Percentiles rank a stretch among this genome's conserved stretches.
Evolutionary conservation across 78 protist species (phyloP).

Genomic region (Mastigamoeba balamuthi): DNA sequence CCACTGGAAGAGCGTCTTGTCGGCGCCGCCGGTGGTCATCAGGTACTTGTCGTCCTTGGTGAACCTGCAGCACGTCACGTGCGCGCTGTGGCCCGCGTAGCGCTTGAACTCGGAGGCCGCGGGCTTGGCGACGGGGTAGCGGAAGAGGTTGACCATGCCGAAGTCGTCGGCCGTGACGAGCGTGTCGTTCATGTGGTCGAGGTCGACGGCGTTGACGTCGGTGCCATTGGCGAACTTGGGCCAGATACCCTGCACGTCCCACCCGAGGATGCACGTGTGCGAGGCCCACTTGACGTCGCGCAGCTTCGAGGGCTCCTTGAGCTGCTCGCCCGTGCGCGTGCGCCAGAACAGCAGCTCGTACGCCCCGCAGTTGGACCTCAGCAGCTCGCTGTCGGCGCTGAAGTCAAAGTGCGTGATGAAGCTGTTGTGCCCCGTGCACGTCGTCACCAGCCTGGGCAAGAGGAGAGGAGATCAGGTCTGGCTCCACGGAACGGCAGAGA

Average conservation of each 20-base stretch:
- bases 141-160: slow-evolving; percentile 33
- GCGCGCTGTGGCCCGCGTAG: slow-evolving; percentile 26
- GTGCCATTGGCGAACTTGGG: slow-evolving; percentile 3
- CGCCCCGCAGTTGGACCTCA: background rate
- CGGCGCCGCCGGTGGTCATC: slow-evolving; percentile 17
- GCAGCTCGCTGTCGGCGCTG: background rate
- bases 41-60: background rate
- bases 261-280: slow-evolving; percentile 19
- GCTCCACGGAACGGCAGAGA: too few relatives aligned
- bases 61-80: slow-evolving; percentile 13
- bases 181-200: background rate
- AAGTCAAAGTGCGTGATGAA: background rate
- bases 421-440: background rate
- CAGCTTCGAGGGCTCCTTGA: background rate
- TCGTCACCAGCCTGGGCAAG: background rate
- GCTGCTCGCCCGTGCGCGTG: background rate
- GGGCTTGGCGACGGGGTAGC: slow-evolving; percentile 19
- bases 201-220: slow-evolving; percentile 4
- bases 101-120: background rate
- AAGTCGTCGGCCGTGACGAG: slow-evolving; percentile 53
- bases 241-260: slow-evolving; percentile 22
- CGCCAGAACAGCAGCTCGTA: slow-evolving; percentile 4
- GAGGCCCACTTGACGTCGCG: slow-evolving; percentile 9
- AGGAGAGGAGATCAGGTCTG: too few relatives aligned
- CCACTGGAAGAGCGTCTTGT: slow-evolving; percentile 17